These are phyloP conservation scores for Picochlorum sp. DNA, from an alignment of 139 green algal species.

Conservation along the genomic window DNA sequence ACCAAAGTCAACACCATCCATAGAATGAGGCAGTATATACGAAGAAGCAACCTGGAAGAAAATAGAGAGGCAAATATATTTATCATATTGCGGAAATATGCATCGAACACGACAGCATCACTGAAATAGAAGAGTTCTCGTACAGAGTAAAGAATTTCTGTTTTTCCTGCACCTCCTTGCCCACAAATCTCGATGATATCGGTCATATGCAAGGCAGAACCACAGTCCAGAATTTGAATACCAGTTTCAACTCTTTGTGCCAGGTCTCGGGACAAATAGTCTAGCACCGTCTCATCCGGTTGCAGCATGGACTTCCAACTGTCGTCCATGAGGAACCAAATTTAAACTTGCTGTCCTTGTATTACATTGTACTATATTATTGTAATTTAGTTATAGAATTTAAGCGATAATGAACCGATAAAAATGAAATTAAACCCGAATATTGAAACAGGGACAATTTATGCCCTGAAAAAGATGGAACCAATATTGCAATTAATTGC, in stretches of 20 bases:
- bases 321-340: too few relatives aligned
- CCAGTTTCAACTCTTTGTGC: slow-evolving; percentile 16
- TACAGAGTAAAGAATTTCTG: slow-evolving; percentile 18
- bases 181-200: slow-evolving; percentile 22
- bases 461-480: too few relatives aligned
- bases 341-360: too few relatives aligned
- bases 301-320: slow-evolving; percentile 8
- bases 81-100: neutral
- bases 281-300: slow-evolving; percentile 19
- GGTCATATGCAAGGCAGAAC: neutral
- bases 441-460: too few relatives aligned
- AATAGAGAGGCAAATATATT: neutral
- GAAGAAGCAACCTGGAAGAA: slow-evolving; percentile 5
- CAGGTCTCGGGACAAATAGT: slow-evolving; percentile 13
- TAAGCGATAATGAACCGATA: too few relatives aligned
- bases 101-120: too few relatives aligned
- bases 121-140: neutral
- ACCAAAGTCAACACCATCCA: slow-evolving; percentile 3
- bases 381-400: too few relatives aligned
- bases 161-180: slow-evolving; percentile 8
- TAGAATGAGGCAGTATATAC: slow-evolving; percentile 10
- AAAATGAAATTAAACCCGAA: too few relatives aligned
- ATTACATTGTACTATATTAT: too few relatives aligned
- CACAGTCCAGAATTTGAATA: slow-evolving; percentile 14
- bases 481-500: too few relatives aligned